Base-by-base conservation (phyloP, 768 basidiomycete genomes). In the Strobilomyces echinocephalus region DNA sequence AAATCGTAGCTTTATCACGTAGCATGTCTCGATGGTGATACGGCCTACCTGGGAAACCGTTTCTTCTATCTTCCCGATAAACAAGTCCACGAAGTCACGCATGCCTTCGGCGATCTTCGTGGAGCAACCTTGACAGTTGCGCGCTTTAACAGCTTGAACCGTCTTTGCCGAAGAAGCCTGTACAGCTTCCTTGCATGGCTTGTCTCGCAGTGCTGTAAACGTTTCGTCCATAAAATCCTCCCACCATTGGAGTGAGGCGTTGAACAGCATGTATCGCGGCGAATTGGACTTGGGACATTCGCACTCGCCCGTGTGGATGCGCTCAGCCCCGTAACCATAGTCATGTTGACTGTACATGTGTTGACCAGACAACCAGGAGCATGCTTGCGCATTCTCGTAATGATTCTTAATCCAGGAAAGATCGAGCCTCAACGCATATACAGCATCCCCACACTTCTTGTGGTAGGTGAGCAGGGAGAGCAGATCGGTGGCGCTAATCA, bases 181-280 rank as follows among this genome's bases (percentile, higher is more conserved):
- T 8, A 65, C 50, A 3, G 30, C 53, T 24, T 18, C 56, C 5
- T 45, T 49, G 33, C 58, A 69, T 1, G 68, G 61, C 24, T 30
- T 64, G 16, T 69, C 65, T 3, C 46, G 46, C 45, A 66, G 33
- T 4, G 34, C 45, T 2, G 15, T 12, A 5, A 55, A 58, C 1
- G 42, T n/a, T 11, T 46, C 51, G 16, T 57, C 43, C 55, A 59
- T 58, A 20, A 59, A 66, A 1, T 45, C 30, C 0, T 53, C 50
- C 64, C 69, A 68, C 67, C 64, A 64, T 0, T 33, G 39, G n/a
- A 42, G 38, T 9, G 39, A 21, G 3, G 0, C 0, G 12, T 16
- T 3, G 8, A 52, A 65, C 1, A 50, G 4, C 30, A 4, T 16
- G 12, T 50, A 56, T 12, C 9, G 42, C 1, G n/a, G 2, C n/a